Percentiles rank a stretch among this genome's conserved stretches.
These are phyloP conservation scores for Skeletonema costatum DNA, from an alignment of 108 stramenopile species.

Conservation along the genomic window DNA sequence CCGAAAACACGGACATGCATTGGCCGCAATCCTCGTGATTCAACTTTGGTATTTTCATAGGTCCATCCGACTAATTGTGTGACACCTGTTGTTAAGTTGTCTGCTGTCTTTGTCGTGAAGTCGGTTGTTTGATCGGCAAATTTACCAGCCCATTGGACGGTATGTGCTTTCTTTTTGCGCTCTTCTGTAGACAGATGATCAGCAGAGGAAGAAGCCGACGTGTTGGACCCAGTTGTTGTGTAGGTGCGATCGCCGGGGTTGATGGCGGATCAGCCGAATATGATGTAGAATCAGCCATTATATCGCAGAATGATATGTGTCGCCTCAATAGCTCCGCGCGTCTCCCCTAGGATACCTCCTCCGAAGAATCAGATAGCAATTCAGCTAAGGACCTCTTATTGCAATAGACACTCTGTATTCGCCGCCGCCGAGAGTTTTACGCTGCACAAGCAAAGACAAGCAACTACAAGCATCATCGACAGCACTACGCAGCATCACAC, in stretches of 20 bases:
- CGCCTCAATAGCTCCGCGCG: no score
- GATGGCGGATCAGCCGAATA: neutral
- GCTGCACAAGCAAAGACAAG: no score
- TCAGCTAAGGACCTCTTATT: no score
- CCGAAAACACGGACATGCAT: constrained; percentile 50
- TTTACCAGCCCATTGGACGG: neutral
- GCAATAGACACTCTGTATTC: no score
- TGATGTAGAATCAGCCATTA: neutral
- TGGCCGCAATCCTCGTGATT: constrained; percentile 19
- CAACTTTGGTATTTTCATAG: constrained; percentile 5
- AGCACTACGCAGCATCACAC: no score
- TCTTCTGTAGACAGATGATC: neutral
- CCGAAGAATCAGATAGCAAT: no score
- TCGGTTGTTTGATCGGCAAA: neutral
- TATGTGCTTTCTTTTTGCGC: neutral
- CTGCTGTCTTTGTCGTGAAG: neutral
- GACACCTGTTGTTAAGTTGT: neutral
- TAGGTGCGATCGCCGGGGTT: neutral
- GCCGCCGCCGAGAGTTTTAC: no score
- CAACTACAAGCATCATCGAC: no score
- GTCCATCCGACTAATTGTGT: constrained; percentile 15
- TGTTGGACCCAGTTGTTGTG: neutral
- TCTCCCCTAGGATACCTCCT: no score
- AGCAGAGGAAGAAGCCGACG: neutral
- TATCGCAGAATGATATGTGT: neutral